Evolutionary conservation across 805 yeast species (phyloP).

Genomic region (Candida pseudofarinosa): DNA sequence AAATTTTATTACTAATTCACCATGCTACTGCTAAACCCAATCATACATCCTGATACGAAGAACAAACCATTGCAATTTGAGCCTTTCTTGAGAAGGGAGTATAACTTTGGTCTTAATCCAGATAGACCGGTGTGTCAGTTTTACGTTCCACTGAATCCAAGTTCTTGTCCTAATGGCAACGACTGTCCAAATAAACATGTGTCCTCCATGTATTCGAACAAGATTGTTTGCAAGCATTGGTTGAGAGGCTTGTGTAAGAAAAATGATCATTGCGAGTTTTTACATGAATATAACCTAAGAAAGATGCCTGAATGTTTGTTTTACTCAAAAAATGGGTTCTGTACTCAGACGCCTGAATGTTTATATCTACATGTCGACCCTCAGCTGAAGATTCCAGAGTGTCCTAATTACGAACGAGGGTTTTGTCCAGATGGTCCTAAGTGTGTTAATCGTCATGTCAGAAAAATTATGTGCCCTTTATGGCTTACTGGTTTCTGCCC

Average conservation of each 20-base stretch:
- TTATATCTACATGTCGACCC: slow-evolving; percentile 91
- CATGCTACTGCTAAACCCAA: slow-evolving; percentile 36
- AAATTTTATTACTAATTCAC: background rate
- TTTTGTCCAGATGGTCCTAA: slow-evolving; percentile 90
- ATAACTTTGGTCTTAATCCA: slow-evolving; percentile 78
- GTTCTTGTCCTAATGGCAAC: slow-evolving; percentile 82
- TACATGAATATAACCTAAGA: slow-evolving; percentile 90
- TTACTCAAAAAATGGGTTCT: slow-evolving; percentile 75
- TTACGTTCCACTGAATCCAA: slow-evolving; percentile 49
- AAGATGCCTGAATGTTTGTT: slow-evolving; percentile 97
- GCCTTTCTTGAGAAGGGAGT: slow-evolving; percentile 75
- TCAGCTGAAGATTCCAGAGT: slow-evolving; percentile 79
- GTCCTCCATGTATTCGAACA: slow-evolving; percentile 43
- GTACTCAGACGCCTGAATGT: slow-evolving; percentile 93
- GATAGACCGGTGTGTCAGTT: slow-evolving; percentile 84
- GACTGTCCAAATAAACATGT: slow-evolving; percentile 86
- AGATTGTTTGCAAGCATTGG: slow-evolving; percentile 97
- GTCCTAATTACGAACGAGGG: slow-evolving; percentile 78
- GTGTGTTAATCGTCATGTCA: slow-evolving; percentile 77
- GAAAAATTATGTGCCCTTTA: slow-evolving; percentile 71
- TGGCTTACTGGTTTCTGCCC: slow-evolving; percentile 93
- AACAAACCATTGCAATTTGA: slow-evolving; percentile 61
- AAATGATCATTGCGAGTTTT: slow-evolving; percentile 92
- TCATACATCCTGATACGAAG: slow-evolving; percentile 38
- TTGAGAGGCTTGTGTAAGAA: slow-evolving; percentile 94